These are phyloP conservation scores for Verticillium nonalfalfae DNA, from an alignment of 2,329 filamentous ascomycete genomes.

Conservation along the genomic window DNA sequence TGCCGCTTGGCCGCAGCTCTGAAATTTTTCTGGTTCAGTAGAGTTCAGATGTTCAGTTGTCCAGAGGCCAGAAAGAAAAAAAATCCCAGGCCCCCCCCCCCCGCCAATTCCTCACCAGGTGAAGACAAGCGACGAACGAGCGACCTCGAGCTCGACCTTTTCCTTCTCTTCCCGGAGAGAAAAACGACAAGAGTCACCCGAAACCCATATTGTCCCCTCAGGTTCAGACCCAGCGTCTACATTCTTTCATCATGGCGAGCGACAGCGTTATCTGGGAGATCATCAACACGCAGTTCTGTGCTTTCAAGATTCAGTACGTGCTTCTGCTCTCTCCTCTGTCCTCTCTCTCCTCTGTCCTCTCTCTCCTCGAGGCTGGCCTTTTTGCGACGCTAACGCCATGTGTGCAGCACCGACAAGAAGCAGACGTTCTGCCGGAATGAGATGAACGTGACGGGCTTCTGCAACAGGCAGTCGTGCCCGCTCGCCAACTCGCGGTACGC, in stretches of 20 bases:
- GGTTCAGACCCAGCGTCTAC: not conserved
- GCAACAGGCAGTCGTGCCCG: conserved; percentile 82
- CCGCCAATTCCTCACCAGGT: not conserved
- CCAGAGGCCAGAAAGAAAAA: not conserved
- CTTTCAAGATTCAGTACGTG: conserved; percentile 82
- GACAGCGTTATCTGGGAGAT: conserved; percentile 98
- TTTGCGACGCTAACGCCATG: conserved; percentile 10
- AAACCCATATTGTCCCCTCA: not conserved
- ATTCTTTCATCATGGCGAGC: conserved; percentile 60
- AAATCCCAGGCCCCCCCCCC: conserved; percentile 3
- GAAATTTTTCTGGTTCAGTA: conserved; percentile 1
- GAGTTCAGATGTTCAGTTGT: not conserved
- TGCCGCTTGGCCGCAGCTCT: not conserved
- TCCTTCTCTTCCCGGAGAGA: not conserved
- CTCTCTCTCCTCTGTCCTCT: too few species aligned
- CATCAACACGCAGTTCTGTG: conserved; percentile 92
- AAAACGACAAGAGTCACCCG: not conserved
- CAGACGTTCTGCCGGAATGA: conserved; percentile 96
- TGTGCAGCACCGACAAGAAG: conserved; percentile 65
- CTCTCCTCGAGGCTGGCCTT: conserved; percentile 12
- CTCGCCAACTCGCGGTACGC: conserved; percentile 90
- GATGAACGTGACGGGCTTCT: conserved; percentile 79
- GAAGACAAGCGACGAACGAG: not conserved
- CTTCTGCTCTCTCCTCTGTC: not conserved
- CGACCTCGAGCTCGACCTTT: not conserved